Evolutionary conservation across 179 eudicot species (phyloP), one percentile per base, ranked within the genome.

Genomic region (Beta macrorhiza): DNA sequence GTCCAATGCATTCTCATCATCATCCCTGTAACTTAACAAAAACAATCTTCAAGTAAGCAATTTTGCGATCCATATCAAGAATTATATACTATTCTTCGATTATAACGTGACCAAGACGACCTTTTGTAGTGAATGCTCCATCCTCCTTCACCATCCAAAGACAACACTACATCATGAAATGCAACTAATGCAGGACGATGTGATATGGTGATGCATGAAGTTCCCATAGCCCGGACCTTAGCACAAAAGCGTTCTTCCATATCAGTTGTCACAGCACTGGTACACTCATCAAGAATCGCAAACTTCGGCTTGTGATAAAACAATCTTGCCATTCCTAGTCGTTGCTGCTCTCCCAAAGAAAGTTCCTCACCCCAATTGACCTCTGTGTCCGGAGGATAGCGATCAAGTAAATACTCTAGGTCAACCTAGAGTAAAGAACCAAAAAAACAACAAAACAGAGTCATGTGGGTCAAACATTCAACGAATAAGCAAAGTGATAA

Each of bases 231-330:
- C 84, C 97, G 90, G 51, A 96, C 99, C 89, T 92, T 94, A 16
- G 94, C 92, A 92, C 98, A 96, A 82, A 96, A 96, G 67, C 99
- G 97, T 82, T 96, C 99, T 86, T 96, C 99, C 99, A 96, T 96
- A 86, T 94, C 99, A 67, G 93, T 96, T 56, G 99, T 96, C 83
- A 96, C 99, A 19, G 99, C 99, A 89, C 99, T 94, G 47, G 99
- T 96, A 81, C 99, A 96, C 83, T 96, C 99, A 88, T 96, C 99
- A 74, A 96, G 93, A 84, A 96, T 96, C 67, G 99, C 99, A 89
- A 94, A 96, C 85, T 92, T 96, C 76, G 99, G 99, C 83, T 94
- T 96, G 88, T 96, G 99, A 87, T 96, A 96, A 86, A 96, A 96
- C 80, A 96, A 93, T 84, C 99, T 92, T 49, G 99, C 98, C 99